Conservation (phyloP, 768 basidiomycete species). For the Panellus pusillus region DNA sequence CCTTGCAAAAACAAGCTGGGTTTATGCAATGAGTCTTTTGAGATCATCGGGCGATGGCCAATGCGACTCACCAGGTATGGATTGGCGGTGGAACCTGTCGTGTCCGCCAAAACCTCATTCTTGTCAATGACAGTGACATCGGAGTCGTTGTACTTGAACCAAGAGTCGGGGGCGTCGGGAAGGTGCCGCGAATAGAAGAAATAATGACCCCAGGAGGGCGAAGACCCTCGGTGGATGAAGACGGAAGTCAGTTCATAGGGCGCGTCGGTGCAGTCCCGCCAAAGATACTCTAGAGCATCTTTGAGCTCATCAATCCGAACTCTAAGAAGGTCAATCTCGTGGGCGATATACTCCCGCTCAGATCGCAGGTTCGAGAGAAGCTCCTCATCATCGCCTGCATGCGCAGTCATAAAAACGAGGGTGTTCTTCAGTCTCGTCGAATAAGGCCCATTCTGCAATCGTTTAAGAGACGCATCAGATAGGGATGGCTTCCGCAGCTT, state of each 20-base stretch:
- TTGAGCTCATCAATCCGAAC: conserved; percentile 55
- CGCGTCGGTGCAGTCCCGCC: conserved; percentile 64
- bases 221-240: conserved; percentile 90
- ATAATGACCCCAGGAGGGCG: conserved; percentile 89
- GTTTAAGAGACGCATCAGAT: not conserved
- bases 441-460: conserved; percentile 59
- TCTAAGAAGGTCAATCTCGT: conserved; percentile 59
- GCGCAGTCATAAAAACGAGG: conserved; percentile 53
- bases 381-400: conserved; percentile 61
- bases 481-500: conserved; percentile 9
- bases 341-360: conserved; percentile 53
- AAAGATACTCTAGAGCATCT: conserved; percentile 68
- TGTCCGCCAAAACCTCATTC: conserved; percentile 85
- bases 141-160: conserved; percentile 98
- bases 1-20: conserved; percentile 78
- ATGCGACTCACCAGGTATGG: conserved; percentile 71
- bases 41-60: conserved; percentile 1
- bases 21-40: not conserved
- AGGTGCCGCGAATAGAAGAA: conserved; percentile 93
- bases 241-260: conserved; percentile 93
- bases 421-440: conserved; percentile 55
- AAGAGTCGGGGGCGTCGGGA: conserved; percentile 75
- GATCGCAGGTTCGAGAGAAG: conserved; percentile 49
- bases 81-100: conserved; percentile 88
- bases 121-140: conserved; percentile 75